Percentiles rank a stretch among this genome's conserved stretches.
These are phyloP conservation scores for Phaffomyces opuntiae DNA, from an alignment of 805 yeast genomes.

Conservation along the genomic window DNA sequence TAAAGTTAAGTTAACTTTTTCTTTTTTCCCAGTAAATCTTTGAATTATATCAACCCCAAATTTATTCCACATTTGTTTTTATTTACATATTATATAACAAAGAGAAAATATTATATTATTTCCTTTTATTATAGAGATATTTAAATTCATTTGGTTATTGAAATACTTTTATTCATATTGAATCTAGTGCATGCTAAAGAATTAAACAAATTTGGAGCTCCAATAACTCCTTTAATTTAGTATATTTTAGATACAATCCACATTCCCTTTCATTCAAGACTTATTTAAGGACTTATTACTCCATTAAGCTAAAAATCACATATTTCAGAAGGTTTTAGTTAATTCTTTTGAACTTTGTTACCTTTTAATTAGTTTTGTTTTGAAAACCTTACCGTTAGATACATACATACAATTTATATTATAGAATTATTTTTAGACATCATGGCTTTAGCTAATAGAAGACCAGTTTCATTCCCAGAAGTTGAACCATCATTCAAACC, in stretches of 20 bases:
- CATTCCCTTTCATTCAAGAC: no score
- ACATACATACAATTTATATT: background rate
- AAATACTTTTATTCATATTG: background rate
- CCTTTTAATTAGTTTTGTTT: background rate
- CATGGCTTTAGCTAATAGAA: constrained; percentile 64
- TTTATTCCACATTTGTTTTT: no score
- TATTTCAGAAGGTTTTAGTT: constrained; percentile 21
- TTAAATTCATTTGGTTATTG: background rate
- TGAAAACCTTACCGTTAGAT: background rate
- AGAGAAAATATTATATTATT: no score
- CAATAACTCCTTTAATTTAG: constrained; percentile 1
- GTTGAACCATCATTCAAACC: constrained; percentile 27
- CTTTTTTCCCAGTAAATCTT: background rate
- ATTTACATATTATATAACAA: no score
- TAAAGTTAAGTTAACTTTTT: background rate
- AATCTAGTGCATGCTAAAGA: constrained; percentile 4
- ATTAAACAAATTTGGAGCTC: background rate
- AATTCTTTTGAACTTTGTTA: constrained; percentile 15
- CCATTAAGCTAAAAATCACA: background rate
- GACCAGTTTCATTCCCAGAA: constrained; percentile 50
- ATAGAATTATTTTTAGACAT: background rate
- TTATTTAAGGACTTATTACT: no score
- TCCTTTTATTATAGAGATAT: no score
- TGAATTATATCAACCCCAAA: background rate
- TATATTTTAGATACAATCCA: background rate